A percentile compares a stretch with the other conserved stretches of the same genome.
These are phyloP conservation scores for Elaeis oleifera DNA, from an alignment of 202 grass and related monocot genomes.

Conservation along the genomic window DNA sequence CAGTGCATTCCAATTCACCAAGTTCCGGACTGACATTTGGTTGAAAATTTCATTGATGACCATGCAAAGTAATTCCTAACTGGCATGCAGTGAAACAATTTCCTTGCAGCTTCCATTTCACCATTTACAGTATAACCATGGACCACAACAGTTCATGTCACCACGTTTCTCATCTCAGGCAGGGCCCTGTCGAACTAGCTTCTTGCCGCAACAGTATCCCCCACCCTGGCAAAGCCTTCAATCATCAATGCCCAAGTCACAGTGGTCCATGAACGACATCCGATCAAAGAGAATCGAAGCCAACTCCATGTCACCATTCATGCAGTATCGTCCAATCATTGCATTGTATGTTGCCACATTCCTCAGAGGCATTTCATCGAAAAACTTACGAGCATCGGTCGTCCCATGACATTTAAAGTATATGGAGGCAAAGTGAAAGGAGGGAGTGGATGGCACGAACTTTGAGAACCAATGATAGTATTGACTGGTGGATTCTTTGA, in stretches of 20 bases:
- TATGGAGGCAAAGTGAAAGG: slow-evolving; percentile 28
- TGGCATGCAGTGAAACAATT: slow-evolving; percentile 45
- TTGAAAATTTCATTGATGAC: slow-evolving; percentile 52
- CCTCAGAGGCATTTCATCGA: slow-evolving; percentile 37
- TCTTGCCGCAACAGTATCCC: slow-evolving; percentile 24
- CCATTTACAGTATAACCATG: slow-evolving; percentile 30
- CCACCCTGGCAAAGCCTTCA: slow-evolving; percentile 34
- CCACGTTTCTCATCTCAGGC: slow-evolving; percentile 25
- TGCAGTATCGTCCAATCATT: slow-evolving; percentile 36
- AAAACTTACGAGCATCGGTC: slow-evolving; percentile 22
- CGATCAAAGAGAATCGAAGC: slow-evolving; percentile 26
- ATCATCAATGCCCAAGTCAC: slow-evolving; percentile 46
- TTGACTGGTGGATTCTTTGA: slow-evolving; percentile 22
- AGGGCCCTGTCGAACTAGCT: slow-evolving; percentile 23
- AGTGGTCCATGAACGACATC: slow-evolving; percentile 21
- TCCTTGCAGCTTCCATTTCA: slow-evolving; percentile 35
- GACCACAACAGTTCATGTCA: slow-evolving; percentile 43
- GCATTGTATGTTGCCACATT: slow-evolving; percentile 40
- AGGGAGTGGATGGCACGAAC: slow-evolving; percentile 17
- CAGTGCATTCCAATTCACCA: slow-evolving; percentile 55
- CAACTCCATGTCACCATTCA: slow-evolving; percentile 29
- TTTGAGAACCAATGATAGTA: slow-evolving; percentile 35
- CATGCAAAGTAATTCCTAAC: slow-evolving; percentile 37
- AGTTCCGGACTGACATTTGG: slow-evolving; percentile 29
- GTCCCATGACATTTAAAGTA: slow-evolving; percentile 34